phyloP scores from a whole-genome alignment of 2,329 filamentous ascomycete species.

The Aspergillus sp. region DNA sequence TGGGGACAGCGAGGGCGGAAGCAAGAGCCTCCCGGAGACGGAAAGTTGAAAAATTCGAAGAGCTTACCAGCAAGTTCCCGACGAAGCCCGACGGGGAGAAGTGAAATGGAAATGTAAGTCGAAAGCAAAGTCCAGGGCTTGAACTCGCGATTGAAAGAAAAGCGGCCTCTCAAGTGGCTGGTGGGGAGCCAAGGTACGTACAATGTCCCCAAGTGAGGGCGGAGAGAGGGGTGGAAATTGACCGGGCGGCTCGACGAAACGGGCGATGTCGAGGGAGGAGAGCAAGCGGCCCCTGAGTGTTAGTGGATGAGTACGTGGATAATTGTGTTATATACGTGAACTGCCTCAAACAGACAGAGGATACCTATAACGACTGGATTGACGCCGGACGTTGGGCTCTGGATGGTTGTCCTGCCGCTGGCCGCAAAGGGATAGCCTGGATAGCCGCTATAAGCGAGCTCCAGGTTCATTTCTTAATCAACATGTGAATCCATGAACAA shows the following conservation, averaged over 20 bases:
- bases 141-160: constrained; percentile 9
- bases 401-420: constrained; percentile 39
- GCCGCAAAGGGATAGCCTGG: constrained; percentile 40
- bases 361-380: constrained; percentile 29
- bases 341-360: constrained; percentile 5
- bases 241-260: constrained; percentile 22
- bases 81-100: neutral
- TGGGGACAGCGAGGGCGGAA: neutral
- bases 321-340: neutral
- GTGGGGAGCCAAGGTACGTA: constrained; percentile 21
- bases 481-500: neutral
- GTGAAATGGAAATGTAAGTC: neutral
- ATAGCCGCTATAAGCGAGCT: constrained; percentile 43
- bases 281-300: neutral
- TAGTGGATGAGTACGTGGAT: neutral
- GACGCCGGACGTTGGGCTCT: constrained; percentile 37
- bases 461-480: neutral
- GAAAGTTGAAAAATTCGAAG: neutral
- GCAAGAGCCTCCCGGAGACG: constrained; percentile 6
- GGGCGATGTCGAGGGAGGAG: constrained; percentile 13
- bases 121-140: neutral
- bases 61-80: constrained; percentile 5
- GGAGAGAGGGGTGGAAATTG: constrained; percentile 31
- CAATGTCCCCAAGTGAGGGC: constrained; percentile 25
- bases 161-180: constrained; percentile 11